Evolutionary conservation across 495 filamentous ascomycete genomes (phyloP).

Genomic region (Penicillium malachiteum): DNA sequence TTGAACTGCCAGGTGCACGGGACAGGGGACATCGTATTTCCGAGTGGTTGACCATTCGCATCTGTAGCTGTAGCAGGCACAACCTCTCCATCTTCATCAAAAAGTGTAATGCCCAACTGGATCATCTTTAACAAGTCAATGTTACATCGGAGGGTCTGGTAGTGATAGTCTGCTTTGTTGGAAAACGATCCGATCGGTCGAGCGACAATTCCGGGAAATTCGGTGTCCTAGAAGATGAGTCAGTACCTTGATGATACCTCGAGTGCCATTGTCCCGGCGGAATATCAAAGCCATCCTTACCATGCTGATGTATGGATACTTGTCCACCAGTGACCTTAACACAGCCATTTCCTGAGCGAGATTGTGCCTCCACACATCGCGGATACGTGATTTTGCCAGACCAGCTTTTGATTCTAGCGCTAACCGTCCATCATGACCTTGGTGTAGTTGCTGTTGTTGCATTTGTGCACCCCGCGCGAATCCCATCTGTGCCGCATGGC

Average conservation of each 20-base stretch:
- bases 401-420: conserved; percentile 42
- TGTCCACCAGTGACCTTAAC: conserved; percentile 76
- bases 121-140: conserved; percentile 97
- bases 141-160: conserved; percentile 95
- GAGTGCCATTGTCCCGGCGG: background rate
- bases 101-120: conserved; percentile 91
- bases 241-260: background rate
- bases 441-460: conserved; percentile 63
- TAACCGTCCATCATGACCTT: conserved; percentile 50
- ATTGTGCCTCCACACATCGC: conserved; percentile 93
- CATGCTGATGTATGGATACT: conserved; percentile 95
- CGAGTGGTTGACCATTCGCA: conserved; percentile 46
- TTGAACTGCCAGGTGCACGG: conserved; percentile 99
- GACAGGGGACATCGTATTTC: conserved; percentile 59
- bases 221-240: conserved; percentile 70
- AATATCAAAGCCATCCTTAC: conserved; percentile 47
- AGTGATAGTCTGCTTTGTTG: conserved; percentile 95
- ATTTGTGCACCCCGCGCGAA: conserved; percentile 75
- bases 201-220: conserved; percentile 94
- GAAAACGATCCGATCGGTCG: conserved; percentile 91
- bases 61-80: conserved; percentile 68
- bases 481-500: conserved; percentile 82
- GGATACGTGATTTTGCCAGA: conserved; percentile 69
- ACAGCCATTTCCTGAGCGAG: conserved; percentile 84
- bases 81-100: conserved; percentile 81